phyloP scores from a whole-genome alignment of 257 asterid species.

The Striga asiatica region DNA sequence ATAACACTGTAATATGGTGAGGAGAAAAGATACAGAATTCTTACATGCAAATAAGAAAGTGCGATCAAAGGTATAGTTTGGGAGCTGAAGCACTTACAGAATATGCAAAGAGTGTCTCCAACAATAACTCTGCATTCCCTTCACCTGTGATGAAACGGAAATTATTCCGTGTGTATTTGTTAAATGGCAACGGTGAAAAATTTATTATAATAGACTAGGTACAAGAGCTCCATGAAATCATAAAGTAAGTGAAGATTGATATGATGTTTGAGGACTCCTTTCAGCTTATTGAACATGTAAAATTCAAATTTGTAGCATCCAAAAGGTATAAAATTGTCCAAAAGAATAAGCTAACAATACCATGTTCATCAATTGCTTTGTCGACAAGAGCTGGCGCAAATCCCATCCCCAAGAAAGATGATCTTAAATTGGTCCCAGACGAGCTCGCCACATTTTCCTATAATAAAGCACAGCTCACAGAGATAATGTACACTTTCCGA shows the following conservation, averaged over 20 bases:
- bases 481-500: no score
- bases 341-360: constrained; percentile 27
- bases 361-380: constrained; percentile 67
- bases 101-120: constrained; percentile 67
- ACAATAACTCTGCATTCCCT: constrained; percentile 47
- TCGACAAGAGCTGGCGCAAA: constrained; percentile 61
- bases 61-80: not conserved
- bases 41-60: not conserved
- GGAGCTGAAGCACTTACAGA: constrained; percentile 41
- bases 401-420: constrained; percentile 82
- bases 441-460: constrained; percentile 71
- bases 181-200: no score
- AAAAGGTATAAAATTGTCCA: no score
- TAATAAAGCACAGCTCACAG: not conserved
- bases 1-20: constrained; percentile 1
- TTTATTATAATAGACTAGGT: no score
- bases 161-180: constrained; percentile 4
- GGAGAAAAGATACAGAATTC: constrained; percentile 1
- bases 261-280: no score
- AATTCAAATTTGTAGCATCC: no score
- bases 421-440: constrained; percentile 49
- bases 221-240: no score
- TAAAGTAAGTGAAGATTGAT: no score
- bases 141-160: constrained; percentile 41
- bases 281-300: no score